Conservation (phyloP, 257 asterid genomes). For the Craterostigma plantagineum region DNA sequence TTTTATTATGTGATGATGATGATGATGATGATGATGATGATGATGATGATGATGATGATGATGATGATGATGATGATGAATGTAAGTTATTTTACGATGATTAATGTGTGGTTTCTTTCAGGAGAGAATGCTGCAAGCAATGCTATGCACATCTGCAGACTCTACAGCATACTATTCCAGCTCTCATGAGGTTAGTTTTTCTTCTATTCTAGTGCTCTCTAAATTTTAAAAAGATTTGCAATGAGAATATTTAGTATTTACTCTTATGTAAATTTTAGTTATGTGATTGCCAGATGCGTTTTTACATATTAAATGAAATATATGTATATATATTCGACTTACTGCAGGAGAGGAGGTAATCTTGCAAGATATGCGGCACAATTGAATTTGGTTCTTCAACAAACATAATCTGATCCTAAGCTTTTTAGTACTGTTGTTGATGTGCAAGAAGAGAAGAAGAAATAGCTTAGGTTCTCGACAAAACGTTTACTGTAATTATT, state of each 20-base stretch:
- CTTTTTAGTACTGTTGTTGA: conserved; percentile 2
- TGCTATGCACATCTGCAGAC: conserved; percentile 56
- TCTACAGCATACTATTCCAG: conserved; percentile 47
- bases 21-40: neutral
- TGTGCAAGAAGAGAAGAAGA: conserved; percentile 1
- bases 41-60: neutral
- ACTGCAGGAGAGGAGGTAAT: conserved; percentile 65
- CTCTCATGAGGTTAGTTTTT: conserved; percentile 36
- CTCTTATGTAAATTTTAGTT: no score
- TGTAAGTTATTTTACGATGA: neutral
- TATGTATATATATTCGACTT: neutral
- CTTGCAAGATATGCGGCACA: conserved; percentile 61
- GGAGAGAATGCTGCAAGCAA: conserved; percentile 65
- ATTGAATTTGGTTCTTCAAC: conserved; percentile 62
- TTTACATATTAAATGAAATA: neutral
- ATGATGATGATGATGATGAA: neutral
- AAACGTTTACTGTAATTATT: conserved; percentile 20
- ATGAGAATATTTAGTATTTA: neutral
- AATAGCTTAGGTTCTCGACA: conserved; percentile 29
- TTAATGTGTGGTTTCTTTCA: conserved; percentile 16
- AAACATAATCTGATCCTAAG: conserved; percentile 15
- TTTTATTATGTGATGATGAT: neutral
- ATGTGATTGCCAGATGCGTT: neutral
- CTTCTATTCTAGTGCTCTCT: conserved; percentile 2
- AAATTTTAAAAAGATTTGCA: neutral